Base-by-base conservation (phyloP, 345 rosid genomes). In the Fremontodendron californicum region DNA sequence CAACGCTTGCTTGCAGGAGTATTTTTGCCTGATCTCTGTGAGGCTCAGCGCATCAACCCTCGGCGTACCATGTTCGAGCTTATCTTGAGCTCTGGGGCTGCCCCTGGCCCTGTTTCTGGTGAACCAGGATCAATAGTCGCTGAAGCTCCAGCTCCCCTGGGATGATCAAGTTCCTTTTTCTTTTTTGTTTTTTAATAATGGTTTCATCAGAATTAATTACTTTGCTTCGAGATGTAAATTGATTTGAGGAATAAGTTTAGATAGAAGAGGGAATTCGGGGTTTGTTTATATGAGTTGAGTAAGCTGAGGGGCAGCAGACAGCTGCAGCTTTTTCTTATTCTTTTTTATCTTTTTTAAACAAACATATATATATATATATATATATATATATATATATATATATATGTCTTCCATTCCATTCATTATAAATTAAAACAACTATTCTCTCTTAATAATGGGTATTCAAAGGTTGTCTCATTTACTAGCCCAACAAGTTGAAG, bases 21-120 rank as follows among this genome's bases (percentile, higher is more conserved):
- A 46, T 94, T 84, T 83, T 88, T 96, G 84, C 98, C 98, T 5
- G 94, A 91, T 66, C 83, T 96, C 0, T 94, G 99, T 21, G 79
- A 83, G 21, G 88, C 84, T 27, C 92, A 87, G 5, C 85, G 92
- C 18, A 71, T 45, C 81, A 88, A 90, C 77, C 97, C 95, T 0
- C 91, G 85, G 84, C 90, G 99, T 1, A 85, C 90, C 3, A 91
- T 94, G 99, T 21, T 87, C 13, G 94, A 87, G 81, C 85, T 87
- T 16, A 58, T 62, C 73, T 66, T 84, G 79, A 94, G 94, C 89
- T 87, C 92, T 0, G 92, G 96, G 9, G 89, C 70, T 0, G 84
- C 88, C 29, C 79, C 87, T 8, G 90, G 89, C 46, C 89, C 96
- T 4, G 75, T 45, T 27, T 48, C 87, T 4, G 27, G 78, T 10